A percentile compares a stretch with the other conserved stretches of the same genome.
phyloP scores from a whole-genome alignment of 805 yeast species.

The Myxozyma monticola region DNA sequence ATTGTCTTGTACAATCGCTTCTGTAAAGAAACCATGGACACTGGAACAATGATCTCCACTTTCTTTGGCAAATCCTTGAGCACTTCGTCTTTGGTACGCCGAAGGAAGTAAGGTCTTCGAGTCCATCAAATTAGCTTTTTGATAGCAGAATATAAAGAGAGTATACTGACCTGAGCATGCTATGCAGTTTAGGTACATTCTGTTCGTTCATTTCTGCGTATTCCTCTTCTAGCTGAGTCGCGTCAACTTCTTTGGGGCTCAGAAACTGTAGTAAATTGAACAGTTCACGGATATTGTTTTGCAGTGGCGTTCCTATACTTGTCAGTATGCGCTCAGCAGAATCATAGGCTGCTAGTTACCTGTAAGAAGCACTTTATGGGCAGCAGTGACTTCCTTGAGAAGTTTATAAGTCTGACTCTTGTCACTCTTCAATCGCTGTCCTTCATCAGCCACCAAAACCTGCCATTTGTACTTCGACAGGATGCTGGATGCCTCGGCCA shows the following conservation, averaged over 20 bases:
- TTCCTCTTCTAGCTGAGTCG: slow-evolving; percentile 80
- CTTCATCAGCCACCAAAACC: slow-evolving; percentile 87
- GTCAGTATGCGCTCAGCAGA: too few species aligned
- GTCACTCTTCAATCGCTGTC: slow-evolving; percentile 80
- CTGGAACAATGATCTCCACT: slow-evolving; percentile 78
- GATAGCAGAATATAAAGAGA: slow-evolving; percentile 10
- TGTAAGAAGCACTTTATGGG: slow-evolving; percentile 73
- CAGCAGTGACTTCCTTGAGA: slow-evolving; percentile 59
- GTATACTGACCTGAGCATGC: slow-evolving; percentile 44
- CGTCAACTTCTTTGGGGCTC: slow-evolving; percentile 76
- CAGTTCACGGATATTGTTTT: slow-evolving; percentile 81
- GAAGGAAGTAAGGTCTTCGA: slow-evolving; percentile 81
- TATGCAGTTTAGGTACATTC: slow-evolving; percentile 79
- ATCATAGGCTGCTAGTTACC: too few species aligned
- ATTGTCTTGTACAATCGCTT: slow-evolving; percentile 55
- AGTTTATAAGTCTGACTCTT: slow-evolving; percentile 8
- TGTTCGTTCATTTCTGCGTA: slow-evolving; percentile 83
- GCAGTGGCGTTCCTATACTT: slow-evolving; percentile 83
- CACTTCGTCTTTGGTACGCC: slow-evolving; percentile 78
- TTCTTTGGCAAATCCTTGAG: slow-evolving; percentile 78
- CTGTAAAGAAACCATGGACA: slow-evolving; percentile 64
- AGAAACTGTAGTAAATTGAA: slow-evolving; percentile 86
- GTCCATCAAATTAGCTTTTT: slow-evolving; percentile 37
- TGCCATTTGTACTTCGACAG: slow-evolving; percentile 65
- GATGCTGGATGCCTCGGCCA: slow-evolving; percentile 62